Evolutionary conservation across 2,329 filamentous ascomycete genomes (phyloP).

Genomic region (Neofusicoccum sp.): DNA sequence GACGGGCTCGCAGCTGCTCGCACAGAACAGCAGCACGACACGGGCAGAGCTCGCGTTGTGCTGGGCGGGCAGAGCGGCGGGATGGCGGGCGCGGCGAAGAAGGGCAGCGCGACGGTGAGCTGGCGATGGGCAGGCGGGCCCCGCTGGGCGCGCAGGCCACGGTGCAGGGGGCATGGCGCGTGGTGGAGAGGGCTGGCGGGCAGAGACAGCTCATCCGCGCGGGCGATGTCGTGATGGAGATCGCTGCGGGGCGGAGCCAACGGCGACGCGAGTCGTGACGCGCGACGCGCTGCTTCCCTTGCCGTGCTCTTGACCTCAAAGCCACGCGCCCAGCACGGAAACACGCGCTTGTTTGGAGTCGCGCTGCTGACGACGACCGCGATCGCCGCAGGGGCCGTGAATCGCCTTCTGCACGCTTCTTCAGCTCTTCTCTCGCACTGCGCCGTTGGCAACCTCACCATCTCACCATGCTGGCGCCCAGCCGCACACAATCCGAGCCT

Average conservation of each 20-base stretch:
- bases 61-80: too few relatives aligned
- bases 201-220: constrained; percentile 4
- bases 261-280: too few relatives aligned
- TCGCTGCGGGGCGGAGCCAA: constrained; percentile 1
- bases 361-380: constrained; percentile 2
- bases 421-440: background rate
- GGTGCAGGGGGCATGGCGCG: background rate
- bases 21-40: constrained; percentile 57
- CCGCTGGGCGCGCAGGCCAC: background rate
- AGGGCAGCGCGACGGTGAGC: constrained; percentile 11
- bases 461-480: too few relatives aligned
- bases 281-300: too few relatives aligned
- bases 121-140: background rate
- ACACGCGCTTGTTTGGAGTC: too few relatives aligned
- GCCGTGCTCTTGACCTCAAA: too few relatives aligned
- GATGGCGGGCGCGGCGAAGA: constrained; percentile 25
- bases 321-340: too few relatives aligned
- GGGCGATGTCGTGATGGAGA: constrained; percentile 15
- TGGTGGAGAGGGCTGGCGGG: background rate
- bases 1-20: constrained; percentile 68
- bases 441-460: too few relatives aligned
- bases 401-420: background rate
- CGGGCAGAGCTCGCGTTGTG: background rate
- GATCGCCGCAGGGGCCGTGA: constrained; percentile 1
- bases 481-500: too few relatives aligned